Evolutionary conservation across 306 rosid genomes (phyloP), one percentile per base, ranked within the genome.

Genomic region (Trifolium fragiferum): DNA sequence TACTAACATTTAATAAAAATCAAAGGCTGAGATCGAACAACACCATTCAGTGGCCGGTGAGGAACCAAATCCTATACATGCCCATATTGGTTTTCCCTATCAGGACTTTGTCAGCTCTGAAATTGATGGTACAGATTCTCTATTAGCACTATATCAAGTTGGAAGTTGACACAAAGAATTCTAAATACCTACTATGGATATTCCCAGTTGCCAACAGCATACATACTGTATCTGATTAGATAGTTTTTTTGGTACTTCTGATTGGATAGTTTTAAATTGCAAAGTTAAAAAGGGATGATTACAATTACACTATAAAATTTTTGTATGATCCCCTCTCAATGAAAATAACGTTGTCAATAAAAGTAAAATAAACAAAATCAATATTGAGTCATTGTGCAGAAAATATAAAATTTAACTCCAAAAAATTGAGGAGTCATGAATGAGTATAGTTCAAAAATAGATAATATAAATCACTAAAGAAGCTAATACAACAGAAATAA

Each of bases 141-240:
- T 60, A 73, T 77, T 41, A 20, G 61, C 16, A 13, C 25, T 18
- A 53, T 61, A 54, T 54, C 51, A 63, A 62, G 49, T 63, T 70
- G 74, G 72, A 66, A 70, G 68, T 44, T 69, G 82, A 78, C 77
- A 51, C 3, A 14, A 63, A 46, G 74, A 68, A 61, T 74, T 75
- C 32, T 68, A 69, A 51, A 54, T 38, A 21, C 30, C 76, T 60
- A 20, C 20, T 72, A 66, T 44, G 83, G 68, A 79, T 79, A 83
- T 83, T 79, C 83, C 73, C 37, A 75, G 82, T 63, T 78, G 68
- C 66, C 82, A 73, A 40, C 54, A 68, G 80, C 87, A 84, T 54
- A 77, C 53, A 68, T 30, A 73, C 23, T 5, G n/a, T 32, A 53
- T 38, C 0, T 77, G 57, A 84, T 73, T 72, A 82, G 83, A 79